Percentiles rank a stretch among this genome's conserved stretches.
phyloP scores from a whole-genome alignment of 441 rosid genomes.

The Erodium trifolium region DNA sequence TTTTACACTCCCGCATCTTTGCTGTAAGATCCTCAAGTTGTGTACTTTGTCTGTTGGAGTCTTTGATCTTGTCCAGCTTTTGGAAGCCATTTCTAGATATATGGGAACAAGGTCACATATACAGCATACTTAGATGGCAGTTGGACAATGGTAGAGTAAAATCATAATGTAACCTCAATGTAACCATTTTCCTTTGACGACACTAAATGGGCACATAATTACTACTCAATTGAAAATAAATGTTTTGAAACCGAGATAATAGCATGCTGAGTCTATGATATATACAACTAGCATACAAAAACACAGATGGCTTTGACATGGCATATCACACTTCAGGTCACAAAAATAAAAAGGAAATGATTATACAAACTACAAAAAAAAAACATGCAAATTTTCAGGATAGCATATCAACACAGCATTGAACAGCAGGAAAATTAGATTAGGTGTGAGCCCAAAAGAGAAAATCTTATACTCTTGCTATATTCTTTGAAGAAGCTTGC shows the following conservation, averaged over 20 bases:
- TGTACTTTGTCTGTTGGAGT: slow-evolving; percentile 25
- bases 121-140: neutral
- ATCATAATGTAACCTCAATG: neutral
- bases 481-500: neutral
- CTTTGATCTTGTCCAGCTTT: slow-evolving; percentile 29
- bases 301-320: neutral
- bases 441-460: neutral
- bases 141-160: neutral
- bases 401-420: neutral
- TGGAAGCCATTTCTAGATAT: slow-evolving; percentile 27
- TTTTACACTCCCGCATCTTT: slow-evolving; percentile 31
- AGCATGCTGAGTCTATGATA: neutral
- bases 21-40: slow-evolving; percentile 31
- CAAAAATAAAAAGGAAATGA: neutral
- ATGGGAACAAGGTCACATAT: neutral
- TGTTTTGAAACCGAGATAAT: too few species aligned
- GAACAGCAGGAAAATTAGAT: neutral
- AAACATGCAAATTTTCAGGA: neutral
- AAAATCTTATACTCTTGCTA: neutral
- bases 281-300: neutral
- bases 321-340: neutral
- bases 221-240: neutral
- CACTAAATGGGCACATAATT: neutral
- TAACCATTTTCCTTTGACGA: neutral
- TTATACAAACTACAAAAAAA: neutral